Evolutionary conservation across 768 basidiomycete species (phyloP), one percentile per base, ranked within the genome.

Genomic region (Stropharia rugosoannulata): DNA sequence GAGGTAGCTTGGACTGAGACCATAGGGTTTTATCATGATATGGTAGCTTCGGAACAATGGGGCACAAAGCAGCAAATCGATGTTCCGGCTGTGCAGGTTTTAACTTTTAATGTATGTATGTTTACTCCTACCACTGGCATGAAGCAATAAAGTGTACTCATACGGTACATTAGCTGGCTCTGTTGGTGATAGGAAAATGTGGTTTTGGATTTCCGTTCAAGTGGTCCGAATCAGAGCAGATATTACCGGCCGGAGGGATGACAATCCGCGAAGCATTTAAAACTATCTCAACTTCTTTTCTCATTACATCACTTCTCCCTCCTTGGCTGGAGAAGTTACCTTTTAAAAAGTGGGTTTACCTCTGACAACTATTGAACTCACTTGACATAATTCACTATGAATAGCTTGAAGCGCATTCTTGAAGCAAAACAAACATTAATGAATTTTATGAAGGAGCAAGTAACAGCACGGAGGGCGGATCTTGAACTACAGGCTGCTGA

Each of bases 161-260:
- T 12, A 49, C 38, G 13, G 27, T 29, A 9, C 32, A 29, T 36
- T 40, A 81, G 79, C 56, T 78, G 13, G 74, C 79, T 2, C 68
- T 80, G 7, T 59, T 80, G 16, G 64, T 79, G 7, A 71, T 82
- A 16, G 74, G 73, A 8, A 72, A 66, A 59, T 80, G 79, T 55
- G 79, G 76, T 2, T 80, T 80, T 49, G 80, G 80, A 1, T 73
- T 80, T 38, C 62, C 71, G 0, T 75, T 78, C 46, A 68, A 67
- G 27, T 80, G 78, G 79, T 59, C 60, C 12, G 63, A 71, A 4
- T 76, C 76, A 22, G 73, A 77, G 0, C 67, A 54, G 9, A 7
- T 10, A 32, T 62, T 70, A 1, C 59, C 70, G 2, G 72, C 75
- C 51, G 76, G 77, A 7, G 63, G 43, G 1, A 72, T 79, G 68